phyloP scores from a whole-genome alignment of 306 rosid genomes.

The Cajanus cajan region DNA sequence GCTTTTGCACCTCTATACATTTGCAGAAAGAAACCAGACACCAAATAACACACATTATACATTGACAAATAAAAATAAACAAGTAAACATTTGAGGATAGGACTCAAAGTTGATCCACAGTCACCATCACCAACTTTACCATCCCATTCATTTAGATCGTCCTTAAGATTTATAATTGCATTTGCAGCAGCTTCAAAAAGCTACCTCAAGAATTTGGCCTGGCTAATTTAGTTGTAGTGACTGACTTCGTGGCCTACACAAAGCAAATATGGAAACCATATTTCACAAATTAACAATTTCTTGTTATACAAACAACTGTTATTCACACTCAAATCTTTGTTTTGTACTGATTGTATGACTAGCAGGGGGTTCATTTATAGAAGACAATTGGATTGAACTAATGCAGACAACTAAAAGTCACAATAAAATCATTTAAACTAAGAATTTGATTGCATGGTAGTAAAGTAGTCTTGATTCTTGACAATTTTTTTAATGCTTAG shows the following conservation, averaged over 20 bases:
- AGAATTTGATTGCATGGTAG: background rate
- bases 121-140: slow-evolving; percentile 96
- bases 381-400: background rate
- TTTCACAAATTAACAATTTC: background rate
- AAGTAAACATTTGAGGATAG: slow-evolving; percentile 5
- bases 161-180: slow-evolving; percentile 59
- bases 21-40: slow-evolving; percentile 48
- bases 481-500: background rate
- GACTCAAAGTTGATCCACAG: slow-evolving; percentile 90
- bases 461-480: no score
- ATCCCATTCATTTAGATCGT: slow-evolving; percentile 89
- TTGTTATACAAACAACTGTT: background rate
- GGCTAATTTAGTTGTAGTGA: slow-evolving; percentile 67
- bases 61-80: slow-evolving; percentile 16
- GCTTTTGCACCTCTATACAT: slow-evolving; percentile 86
- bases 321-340: background rate
- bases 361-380: background rate
- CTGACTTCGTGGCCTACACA: slow-evolving; percentile 54
- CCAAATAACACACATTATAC: slow-evolving; percentile 21
- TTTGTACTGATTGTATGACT: background rate
- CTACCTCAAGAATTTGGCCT: slow-evolving; percentile 73
- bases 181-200: slow-evolving; percentile 85
- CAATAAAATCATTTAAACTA: background rate
- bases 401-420: background rate
- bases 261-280: slow-evolving; percentile 30